phyloP scores from a whole-genome alignment of 805 yeast species.

The Vanderwaltozyma yarrowii region DNA sequence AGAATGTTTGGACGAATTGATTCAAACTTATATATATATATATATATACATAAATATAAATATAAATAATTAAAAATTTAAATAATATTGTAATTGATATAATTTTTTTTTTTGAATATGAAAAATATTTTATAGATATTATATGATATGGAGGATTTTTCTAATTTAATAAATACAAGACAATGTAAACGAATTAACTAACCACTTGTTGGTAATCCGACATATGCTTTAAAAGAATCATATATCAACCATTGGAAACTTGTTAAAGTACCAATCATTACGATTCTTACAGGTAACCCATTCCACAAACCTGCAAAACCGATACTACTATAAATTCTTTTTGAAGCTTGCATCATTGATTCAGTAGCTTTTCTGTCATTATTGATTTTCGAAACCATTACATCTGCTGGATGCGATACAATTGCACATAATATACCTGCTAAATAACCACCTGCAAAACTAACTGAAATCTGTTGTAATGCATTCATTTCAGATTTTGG shows the following conservation, averaged over 20 bases:
- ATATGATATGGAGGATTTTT: too few relatives aligned
- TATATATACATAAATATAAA: background rate
- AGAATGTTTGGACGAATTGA: conserved; percentile 50
- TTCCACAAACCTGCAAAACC: conserved; percentile 93
- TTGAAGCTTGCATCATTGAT: conserved; percentile 52
- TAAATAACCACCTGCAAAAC: conserved; percentile 90
- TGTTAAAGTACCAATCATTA: conserved; percentile 95
- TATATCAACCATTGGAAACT: conserved; percentile 96
- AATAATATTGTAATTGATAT: background rate
- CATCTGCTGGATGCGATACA: conserved; percentile 98
- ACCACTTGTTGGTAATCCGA: conserved; percentile 94
- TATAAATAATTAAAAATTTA: conserved; percentile 5
- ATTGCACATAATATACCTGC: conserved; percentile 97
- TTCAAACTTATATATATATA: background rate
- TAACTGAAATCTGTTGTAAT: conserved; percentile 83
- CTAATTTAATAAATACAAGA: conserved; percentile 4
- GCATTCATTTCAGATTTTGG: conserved; percentile 62
- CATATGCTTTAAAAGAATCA: conserved; percentile 90
- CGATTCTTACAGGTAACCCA: conserved; percentile 86
- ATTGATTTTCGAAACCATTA: conserved; percentile 90
- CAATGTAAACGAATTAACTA: conserved; percentile 14
- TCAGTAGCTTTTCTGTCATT: conserved; percentile 56
- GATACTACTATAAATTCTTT: conserved; percentile 67
- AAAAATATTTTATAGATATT: background rate
- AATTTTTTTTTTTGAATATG: background rate